Base-by-base conservation (phyloP, 2,329 filamentous ascomycete species). In the Fusarium albidum region DNA sequence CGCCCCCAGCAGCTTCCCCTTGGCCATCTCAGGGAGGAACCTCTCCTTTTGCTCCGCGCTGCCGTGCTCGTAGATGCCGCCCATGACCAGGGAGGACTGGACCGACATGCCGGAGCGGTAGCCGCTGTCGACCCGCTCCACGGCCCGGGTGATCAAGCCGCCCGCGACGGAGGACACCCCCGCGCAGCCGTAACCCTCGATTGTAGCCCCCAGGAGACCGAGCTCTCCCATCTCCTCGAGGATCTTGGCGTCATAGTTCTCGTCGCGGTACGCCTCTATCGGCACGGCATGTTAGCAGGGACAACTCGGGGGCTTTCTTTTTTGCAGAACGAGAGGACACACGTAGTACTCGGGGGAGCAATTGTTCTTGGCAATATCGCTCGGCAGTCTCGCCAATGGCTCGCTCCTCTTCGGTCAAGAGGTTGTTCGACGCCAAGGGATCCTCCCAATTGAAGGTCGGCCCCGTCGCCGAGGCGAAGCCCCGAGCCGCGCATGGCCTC, bases 31-130 rank as follows among this genome's bases (percentile, higher is more conserved):
- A 0, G 92, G 91, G 12, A 96, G 77, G 65, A 91, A 92, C 63
- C 84, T 89, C 59, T 96, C 88, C 76, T 96, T 96, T 69, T 92
- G 88, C 75, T 96, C 92, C 67, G 88, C 76, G n/a, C 89, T 87
- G 6, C 92, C 92, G 65, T 93, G 94, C 66, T 96, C 90, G 71
- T 93, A 81, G 67, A 96, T 96, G 21, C 90, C 91, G 17, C 92
- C 92, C 93, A 96, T 96, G 17, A 89, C 90, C n/a, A 96, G 79
- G 1, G 92, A 95, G 55, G 90, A 94, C 73, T 96, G 92, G 15
- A 96, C 93, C 7, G 91, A 96, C 89, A 96, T 96, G 61, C 90
- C 92, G 41, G 91, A 96, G 52, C 93, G 85, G 75, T 96, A 96
- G 41, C 92, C 93, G 55, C 91, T 95, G 71, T 96, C 92, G 25